These are phyloP conservation scores for Sporothrix dimorphospora DNA, from an alignment of 2,329 filamentous ascomycete species.

Conservation along the genomic window DNA sequence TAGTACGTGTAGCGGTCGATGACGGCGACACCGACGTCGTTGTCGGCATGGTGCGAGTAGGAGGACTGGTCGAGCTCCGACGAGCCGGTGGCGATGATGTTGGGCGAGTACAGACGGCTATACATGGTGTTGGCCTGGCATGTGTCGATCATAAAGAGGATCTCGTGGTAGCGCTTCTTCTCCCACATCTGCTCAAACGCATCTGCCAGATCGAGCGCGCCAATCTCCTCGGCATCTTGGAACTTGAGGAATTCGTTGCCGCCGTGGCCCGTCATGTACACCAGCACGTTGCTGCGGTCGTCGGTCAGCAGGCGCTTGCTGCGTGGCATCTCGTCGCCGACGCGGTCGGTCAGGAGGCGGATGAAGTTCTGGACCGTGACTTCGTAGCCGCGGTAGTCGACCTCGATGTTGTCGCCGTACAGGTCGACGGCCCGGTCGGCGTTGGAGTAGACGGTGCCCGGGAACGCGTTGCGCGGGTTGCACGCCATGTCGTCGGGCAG, in stretches of 20 bases:
- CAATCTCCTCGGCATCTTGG: conserved; percentile 97
- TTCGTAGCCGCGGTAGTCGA: conserved; percentile 97
- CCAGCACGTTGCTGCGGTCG: conserved; percentile 92
- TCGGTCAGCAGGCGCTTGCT: conserved; percentile 94
- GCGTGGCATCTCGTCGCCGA: conserved; percentile 90
- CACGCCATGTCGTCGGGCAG: conserved; percentile 99
- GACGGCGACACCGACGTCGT: conserved; percentile 95
- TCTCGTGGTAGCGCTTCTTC: conserved; percentile 97
- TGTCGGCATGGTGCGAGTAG: conserved; percentile 97
- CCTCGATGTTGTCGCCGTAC: conserved; percentile 98
- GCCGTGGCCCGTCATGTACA: conserved; percentile 99
- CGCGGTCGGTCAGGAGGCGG: conserved; percentile 87
- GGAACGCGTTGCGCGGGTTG: conserved; percentile 97
- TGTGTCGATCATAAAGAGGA: conserved; percentile 99
- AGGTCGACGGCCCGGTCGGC: conserved; percentile 93
- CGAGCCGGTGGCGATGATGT: conserved; percentile 97
- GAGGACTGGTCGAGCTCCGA: conserved; percentile 94
- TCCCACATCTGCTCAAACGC: conserved; percentile 99
- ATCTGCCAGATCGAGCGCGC: conserved; percentile 92
- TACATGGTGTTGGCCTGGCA: conserved; percentile 99
- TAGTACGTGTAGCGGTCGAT: conserved; percentile 99
- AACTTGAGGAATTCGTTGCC: conserved; percentile 99
- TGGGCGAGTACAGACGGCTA: conserved; percentile 95
- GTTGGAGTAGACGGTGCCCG: conserved; percentile 97
- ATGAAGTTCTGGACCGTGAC: conserved; percentile 99